Base-by-base conservation (phyloP, 1,284 basidiomycete species). In the Leccinum pachyderme region DNA sequence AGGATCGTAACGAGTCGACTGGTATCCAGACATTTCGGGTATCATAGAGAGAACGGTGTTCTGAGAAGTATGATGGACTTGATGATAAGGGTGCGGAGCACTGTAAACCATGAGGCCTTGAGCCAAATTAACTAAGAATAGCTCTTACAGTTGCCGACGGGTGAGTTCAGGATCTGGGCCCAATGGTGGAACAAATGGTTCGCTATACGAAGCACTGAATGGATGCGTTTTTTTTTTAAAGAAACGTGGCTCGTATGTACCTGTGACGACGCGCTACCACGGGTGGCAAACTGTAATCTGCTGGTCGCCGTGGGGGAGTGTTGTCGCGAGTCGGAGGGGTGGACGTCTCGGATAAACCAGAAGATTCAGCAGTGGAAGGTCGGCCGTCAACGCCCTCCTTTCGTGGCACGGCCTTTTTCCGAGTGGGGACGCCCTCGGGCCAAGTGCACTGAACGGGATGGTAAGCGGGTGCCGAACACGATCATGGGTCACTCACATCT, bases 401-500 rank as follows among this genome's bases (percentile, higher is more conserved):
- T 59, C 75, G 75, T 1, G 75, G 63, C 0, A 75, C 57, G 28
- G 77, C 72, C 69, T 82, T 83, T 70, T 84, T 87, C 57, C 84
- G 77, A 29, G 80, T 68, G 24, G 84, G 83, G 12, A 81, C 79
- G 9, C 83, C 84, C 63, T 90, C 86, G 3, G 89, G 89, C 89
- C 89, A 92, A 47, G 84, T 89, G 68, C 90, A 92, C 89, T 91
- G 47, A 15, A 39, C 3, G 47, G 24, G 56, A 54, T 31, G 18
- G 53, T 67, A 53, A 64, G 61, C 54, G 53, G 51, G 59, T 53
- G 59, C 51, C 25, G 35, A 53, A 46, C 18, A 37, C 31, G 29
- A 51, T 54, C 29, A 49, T 8, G 49, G 43, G 25, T 41, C 28
- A 57, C 61, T 52, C 70, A 89, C 89, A 64, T 91, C 87, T 71